phyloP scores from a whole-genome alignment of 2,329 filamentous ascomycete species.

The Colletotrichum gloeosporioides region DNA sequence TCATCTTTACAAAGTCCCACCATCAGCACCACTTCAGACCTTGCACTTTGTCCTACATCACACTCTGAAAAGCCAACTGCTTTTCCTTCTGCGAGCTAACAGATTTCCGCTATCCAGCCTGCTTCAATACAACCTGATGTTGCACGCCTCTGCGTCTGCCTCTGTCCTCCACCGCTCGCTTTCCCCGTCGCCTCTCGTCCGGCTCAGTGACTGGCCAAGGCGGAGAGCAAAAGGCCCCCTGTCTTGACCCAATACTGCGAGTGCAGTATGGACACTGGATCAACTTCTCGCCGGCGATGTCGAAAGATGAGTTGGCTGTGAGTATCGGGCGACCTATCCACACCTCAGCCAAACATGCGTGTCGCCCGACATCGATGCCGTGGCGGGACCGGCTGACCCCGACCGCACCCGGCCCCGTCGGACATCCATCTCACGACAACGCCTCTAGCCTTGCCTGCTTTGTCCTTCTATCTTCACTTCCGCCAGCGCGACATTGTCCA shows the following conservation, averaged over 20 bases:
- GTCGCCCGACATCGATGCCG: not conserved
- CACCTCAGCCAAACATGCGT: not conserved
- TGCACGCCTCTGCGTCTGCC: not conserved
- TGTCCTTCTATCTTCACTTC: not conserved
- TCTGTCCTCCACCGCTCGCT: not conserved
- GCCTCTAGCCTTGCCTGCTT: not conserved
- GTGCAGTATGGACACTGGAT: not conserved
- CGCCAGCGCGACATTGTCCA: not conserved
- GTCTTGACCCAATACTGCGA: not conserved
- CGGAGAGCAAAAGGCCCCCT: not conserved
- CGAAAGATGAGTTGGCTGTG: not conserved
- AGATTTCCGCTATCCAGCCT: not conserved
- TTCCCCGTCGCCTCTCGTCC: not conserved
- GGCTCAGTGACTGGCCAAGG: not conserved
- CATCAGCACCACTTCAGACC: not conserved
- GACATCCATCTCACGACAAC: not conserved
- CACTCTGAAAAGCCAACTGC: not conserved
- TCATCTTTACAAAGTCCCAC: not conserved
- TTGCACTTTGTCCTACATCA: not conserved
- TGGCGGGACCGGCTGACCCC: not conserved
- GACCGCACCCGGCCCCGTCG: not conserved
- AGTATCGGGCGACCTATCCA: not conserved
- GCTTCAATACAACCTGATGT: not conserved
- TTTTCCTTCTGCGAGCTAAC: not conserved
- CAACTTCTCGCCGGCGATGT: not conserved